Evolutionary conservation across 1,284 basidiomycete species (phyloP), one percentile per base, ranked within the genome.

Genomic region (Sphagnurus paluster): DNA sequence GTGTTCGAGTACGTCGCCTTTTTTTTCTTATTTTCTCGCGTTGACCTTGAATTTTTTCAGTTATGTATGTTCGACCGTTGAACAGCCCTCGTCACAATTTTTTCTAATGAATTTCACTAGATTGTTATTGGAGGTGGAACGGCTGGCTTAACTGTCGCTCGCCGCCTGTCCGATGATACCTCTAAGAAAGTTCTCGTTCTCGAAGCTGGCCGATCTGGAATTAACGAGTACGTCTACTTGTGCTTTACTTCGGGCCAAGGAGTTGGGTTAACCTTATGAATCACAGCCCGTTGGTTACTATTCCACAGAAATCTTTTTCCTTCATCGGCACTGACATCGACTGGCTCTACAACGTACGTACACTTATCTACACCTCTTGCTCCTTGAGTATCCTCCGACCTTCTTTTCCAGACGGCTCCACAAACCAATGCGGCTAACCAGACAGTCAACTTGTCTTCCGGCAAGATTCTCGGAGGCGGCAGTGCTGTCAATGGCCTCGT

Each of bases 401-500:
- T n/a, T n/a, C n/a, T n/a, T 20, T 13, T 20, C 4, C 24, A 64
- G 62, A 61, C 55, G 25, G 28, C 48, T 5, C 58, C 58, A 3
- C 64, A 66, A 54, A 35, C 19, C 7, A 50, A 64, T 39, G 63
- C 58, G 4, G 50, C 55, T 33, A 52, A 53, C n/a, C 55, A 50
- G 20, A 40, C 50, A 10, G 60, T 65, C 40, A 65, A 64, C 44
- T 43, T 61, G n/a, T 65, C 62, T 5, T 51, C 53, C 0, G 62
- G 64, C 32, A 20, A 59, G 60, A 44, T 58, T 34, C 53, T 60
- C 43, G 67, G 68, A 39, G 68, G 68, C 10, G 65, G 57, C 34
- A 63, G 61, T 29, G 60, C 59, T 14, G 59, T 68, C 38, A 69
- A 68, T 44, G 66, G 65, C 38, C 58, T 67, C 23, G 60, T 59